Evolutionary conservation across 169 alveolate genomes (phyloP).

Genomic region (Perkinsus olseni): DNA sequence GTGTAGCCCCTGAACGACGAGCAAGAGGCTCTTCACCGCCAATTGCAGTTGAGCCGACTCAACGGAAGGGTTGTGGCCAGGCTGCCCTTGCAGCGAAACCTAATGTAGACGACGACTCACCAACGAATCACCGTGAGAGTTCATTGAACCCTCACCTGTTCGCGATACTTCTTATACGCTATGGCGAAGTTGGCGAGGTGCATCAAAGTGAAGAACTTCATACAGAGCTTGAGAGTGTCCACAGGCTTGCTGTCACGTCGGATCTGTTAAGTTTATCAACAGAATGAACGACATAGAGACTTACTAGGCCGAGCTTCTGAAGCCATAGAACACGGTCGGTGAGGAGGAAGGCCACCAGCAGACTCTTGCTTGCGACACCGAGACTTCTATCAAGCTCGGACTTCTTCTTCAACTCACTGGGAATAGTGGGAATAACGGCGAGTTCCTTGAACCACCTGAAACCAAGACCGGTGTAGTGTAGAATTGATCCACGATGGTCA

Average conservation of each 20-base stretch:
- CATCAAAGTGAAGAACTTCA: not conserved
- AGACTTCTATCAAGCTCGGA: not conserved
- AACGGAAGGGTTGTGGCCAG: not conserved
- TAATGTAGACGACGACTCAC: not conserved
- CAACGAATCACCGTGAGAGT: not conserved
- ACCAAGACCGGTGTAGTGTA: not conserved
- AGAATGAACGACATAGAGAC: not conserved
- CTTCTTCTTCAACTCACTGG: not conserved
- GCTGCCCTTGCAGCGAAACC: not conserved
- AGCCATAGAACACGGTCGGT: not conserved
- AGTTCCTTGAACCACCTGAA: not conserved
- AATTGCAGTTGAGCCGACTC: not conserved
- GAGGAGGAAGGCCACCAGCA: not conserved
- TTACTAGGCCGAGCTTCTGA: not conserved
- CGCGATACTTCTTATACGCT: not conserved
- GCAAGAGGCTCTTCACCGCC: not conserved
- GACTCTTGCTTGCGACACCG: not conserved
- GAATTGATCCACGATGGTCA: not conserved
- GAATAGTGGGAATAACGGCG: not conserved
- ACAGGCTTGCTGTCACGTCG: not conserved
- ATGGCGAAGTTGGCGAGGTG: not conserved
- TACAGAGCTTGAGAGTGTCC: not conserved
- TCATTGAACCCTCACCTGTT: not conserved
- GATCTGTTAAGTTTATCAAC: not conserved
- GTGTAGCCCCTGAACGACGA: not conserved